These are phyloP conservation scores for Paxillus ammoniavirescens DNA, from an alignment of 768 basidiomycete genomes.

Conservation along the genomic window DNA sequence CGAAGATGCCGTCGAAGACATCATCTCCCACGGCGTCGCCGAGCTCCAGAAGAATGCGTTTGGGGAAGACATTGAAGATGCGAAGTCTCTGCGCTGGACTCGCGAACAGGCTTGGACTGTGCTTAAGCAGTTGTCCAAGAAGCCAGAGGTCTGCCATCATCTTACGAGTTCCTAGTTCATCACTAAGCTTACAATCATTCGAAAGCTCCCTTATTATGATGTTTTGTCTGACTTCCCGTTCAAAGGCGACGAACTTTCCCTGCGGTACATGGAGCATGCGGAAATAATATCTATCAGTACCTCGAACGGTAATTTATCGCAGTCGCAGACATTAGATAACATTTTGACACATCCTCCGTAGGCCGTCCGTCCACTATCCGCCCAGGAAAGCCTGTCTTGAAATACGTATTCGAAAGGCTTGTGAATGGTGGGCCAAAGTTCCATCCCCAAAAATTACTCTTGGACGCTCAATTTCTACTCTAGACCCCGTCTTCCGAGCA, in stretches of 20 bases:
- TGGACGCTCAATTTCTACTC: neutral
- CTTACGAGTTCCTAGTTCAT: conserved; percentile 20
- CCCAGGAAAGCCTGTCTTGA: conserved; percentile 90
- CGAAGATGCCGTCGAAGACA: conserved; percentile 86
- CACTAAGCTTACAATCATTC: neutral
- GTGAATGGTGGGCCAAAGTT: conserved; percentile 56
- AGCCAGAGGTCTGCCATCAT: conserved; percentile 51
- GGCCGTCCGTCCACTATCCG: conserved; percentile 82
- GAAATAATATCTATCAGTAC: conserved; percentile 84
- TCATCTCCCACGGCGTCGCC: conserved; percentile 72
- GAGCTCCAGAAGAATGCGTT: conserved; percentile 91
- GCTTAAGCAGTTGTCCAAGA: conserved; percentile 66
- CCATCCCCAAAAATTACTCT: neutral
- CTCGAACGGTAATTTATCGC: conserved; percentile 52
- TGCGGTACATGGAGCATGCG: conserved; percentile 85
- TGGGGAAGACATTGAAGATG: conserved; percentile 89
- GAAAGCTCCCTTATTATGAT: conserved; percentile 78
- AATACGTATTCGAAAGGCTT: conserved; percentile 80
- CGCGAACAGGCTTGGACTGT: conserved; percentile 87
- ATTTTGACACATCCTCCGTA: conserved; percentile 21
- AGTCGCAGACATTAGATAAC: neutral
- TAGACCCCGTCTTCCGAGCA: conserved; percentile 77
- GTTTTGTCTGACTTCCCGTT: conserved; percentile 82
- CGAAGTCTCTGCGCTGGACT: conserved; percentile 79
- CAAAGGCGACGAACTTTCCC: conserved; percentile 82